Percentiles rank a stretch among this genome's conserved stretches.
phyloP scores from a whole-genome alignment of 106 monocot genomes.

The Apostasia shenzhenica region DNA sequence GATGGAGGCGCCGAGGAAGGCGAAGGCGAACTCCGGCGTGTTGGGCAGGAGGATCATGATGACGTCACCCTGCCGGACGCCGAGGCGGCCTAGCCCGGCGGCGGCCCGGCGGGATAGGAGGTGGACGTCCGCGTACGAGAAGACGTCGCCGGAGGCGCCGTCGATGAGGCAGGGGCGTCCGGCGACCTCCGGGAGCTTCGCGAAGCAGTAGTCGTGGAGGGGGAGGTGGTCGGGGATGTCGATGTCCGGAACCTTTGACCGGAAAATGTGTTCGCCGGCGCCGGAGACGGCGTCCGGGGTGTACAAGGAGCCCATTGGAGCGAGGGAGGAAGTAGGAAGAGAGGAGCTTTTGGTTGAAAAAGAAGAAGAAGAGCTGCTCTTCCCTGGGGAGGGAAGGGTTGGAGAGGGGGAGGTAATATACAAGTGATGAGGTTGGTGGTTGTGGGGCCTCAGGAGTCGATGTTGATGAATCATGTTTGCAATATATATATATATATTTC shows the following conservation, averaged over 20 bases:
- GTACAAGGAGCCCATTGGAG: slow-evolving; percentile 26
- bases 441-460: too few species aligned
- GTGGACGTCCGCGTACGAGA: slow-evolving; percentile 56
- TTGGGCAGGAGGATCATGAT: slow-evolving; percentile 81
- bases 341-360: background rate
- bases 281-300: background rate
- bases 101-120: slow-evolving; percentile 38
- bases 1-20: slow-evolving; percentile 73
- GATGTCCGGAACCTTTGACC: slow-evolving; percentile 86
- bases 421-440: slow-evolving; percentile 14
- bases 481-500: too few species aligned
- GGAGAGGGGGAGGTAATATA: slow-evolving; percentile 20
- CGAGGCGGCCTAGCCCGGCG: slow-evolving; percentile 39
- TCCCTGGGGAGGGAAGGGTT: slow-evolving; percentile 4
- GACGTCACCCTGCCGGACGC: slow-evolving; percentile 47
- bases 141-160: slow-evolving; percentile 37
- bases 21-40: slow-evolving; percentile 58
- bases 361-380: slow-evolving; percentile 4
- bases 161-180: slow-evolving; percentile 63
- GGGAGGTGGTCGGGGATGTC: slow-evolving; percentile 55
- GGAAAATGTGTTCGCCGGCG: slow-evolving; percentile 43
- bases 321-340: background rate
- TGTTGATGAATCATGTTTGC: too few species aligned
- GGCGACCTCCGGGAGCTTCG: slow-evolving; percentile 31
- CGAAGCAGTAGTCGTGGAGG: slow-evolving; percentile 82